phyloP scores from a whole-genome alignment of 495 filamentous ascomycete genomes.

The Haplographium delicatum region DNA sequence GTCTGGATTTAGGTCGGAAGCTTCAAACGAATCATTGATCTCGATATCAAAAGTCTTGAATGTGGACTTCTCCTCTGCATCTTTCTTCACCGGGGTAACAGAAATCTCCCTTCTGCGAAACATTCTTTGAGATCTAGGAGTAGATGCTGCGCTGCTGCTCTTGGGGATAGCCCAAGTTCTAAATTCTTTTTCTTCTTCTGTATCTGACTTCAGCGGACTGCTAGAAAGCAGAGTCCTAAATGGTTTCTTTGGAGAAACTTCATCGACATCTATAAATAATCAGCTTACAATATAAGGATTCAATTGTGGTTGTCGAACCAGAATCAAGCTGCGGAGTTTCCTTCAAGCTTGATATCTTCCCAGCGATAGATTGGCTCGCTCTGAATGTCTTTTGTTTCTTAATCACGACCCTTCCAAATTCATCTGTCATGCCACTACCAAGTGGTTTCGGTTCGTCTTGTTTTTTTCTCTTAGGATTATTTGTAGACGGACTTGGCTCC shows the following conservation, averaged over 20 bases:
- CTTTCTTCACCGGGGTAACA: too few species aligned
- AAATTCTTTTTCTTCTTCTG: background rate
- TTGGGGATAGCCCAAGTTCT: background rate
- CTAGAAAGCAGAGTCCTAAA: background rate
- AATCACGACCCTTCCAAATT: background rate
- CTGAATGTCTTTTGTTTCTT: slow-evolving; percentile 10
- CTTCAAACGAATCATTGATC: background rate
- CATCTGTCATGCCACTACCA: slow-evolving; percentile 16
- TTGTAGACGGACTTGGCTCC: background rate
- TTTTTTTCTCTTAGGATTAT: slow-evolving; percentile 7
- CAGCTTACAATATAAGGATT: background rate
- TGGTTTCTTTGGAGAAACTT: background rate
- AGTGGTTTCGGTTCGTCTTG: slow-evolving; percentile 1
- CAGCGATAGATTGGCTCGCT: too few species aligned
- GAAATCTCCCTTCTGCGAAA: too few species aligned
- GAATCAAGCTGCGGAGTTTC: background rate
- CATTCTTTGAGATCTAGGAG: too few species aligned
- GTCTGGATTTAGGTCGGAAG: background rate
- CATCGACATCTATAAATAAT: slow-evolving; percentile 3
- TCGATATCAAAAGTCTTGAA: background rate
- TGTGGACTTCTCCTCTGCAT: too few species aligned
- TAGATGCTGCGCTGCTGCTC: background rate
- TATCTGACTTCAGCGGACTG: background rate
- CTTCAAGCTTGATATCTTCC: too few species aligned
- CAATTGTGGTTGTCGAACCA: background rate